phyloP scores from a whole-genome alignment of 73 alveolate species.

The Paramecium pentaurelia region DNA sequence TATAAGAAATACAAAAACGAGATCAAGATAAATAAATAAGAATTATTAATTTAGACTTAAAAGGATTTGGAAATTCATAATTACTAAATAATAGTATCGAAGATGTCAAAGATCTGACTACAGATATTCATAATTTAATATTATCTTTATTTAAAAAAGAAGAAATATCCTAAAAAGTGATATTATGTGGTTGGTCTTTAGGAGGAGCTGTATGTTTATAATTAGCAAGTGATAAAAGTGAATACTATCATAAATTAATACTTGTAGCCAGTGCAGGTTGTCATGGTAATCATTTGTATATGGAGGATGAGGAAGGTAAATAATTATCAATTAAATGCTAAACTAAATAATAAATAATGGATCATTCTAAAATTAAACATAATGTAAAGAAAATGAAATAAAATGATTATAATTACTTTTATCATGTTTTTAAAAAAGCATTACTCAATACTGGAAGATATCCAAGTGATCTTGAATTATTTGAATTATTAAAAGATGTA shows the following conservation, averaged over 20 bases:
- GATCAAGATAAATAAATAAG: conserved; percentile 1
- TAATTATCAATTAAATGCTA: background rate
- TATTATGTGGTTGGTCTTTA: background rate
- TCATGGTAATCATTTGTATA: background rate
- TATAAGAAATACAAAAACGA: background rate
- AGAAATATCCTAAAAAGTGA: background rate
- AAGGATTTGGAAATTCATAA: background rate
- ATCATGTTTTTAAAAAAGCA: background rate
- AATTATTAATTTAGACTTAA: background rate
- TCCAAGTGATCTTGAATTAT: background rate
- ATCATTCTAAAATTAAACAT: background rate
- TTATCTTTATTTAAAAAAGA: background rate
- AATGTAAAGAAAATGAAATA: background rate
- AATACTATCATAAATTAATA: background rate
- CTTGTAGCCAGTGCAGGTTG: background rate
- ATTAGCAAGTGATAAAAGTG: background rate
- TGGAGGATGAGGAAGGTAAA: background rate
- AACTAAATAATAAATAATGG: background rate
- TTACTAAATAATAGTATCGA: background rate
- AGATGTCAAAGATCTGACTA: background rate
- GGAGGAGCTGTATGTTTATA: conserved; percentile 4
- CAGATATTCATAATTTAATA: background rate
- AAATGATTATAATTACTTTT: background rate
- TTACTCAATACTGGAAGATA: background rate
- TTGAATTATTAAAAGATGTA: background rate